Conservation (phyloP, 148 eudicot genomes). For the Chenopodium album region DNA sequence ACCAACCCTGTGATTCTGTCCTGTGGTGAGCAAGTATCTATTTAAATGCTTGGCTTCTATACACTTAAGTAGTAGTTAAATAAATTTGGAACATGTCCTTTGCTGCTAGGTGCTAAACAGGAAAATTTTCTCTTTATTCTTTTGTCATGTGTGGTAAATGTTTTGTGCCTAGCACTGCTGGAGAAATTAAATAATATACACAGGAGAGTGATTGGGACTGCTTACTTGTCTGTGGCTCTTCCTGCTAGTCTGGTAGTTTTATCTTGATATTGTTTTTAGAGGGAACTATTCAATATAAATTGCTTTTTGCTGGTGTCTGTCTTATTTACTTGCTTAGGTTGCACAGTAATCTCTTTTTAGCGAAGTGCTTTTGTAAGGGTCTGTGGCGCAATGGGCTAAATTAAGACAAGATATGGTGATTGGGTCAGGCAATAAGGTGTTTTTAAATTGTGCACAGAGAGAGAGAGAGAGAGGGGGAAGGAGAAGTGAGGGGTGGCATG, state of each 20-base stretch:
- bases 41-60: slow-evolving; percentile 9
- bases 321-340: neutral
- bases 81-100: neutral
- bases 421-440: neutral
- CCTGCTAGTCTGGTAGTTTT: neutral
- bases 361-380: neutral
- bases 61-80: neutral
- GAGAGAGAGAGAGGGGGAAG: neutral
- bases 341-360: neutral
- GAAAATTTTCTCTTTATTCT: neutral
- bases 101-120: neutral
- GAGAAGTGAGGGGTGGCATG: neutral
- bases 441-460: neutral
- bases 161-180: neutral
- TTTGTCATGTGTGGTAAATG: neutral
- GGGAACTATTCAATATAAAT: neutral
- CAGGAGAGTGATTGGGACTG: neutral
- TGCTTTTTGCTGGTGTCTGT: neutral
- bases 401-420: neutral
- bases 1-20: slow-evolving; percentile 59
- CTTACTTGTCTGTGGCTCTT: neutral
- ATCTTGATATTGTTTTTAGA: neutral
- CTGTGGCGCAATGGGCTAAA: neutral
- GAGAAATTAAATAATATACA: neutral
- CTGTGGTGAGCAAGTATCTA: slow-evolving; percentile 65